These are phyloP conservation scores for Coemansia erecta DNA, from an alignment of 192 early-diverging fungal genomes.

Conservation along the genomic window DNA sequence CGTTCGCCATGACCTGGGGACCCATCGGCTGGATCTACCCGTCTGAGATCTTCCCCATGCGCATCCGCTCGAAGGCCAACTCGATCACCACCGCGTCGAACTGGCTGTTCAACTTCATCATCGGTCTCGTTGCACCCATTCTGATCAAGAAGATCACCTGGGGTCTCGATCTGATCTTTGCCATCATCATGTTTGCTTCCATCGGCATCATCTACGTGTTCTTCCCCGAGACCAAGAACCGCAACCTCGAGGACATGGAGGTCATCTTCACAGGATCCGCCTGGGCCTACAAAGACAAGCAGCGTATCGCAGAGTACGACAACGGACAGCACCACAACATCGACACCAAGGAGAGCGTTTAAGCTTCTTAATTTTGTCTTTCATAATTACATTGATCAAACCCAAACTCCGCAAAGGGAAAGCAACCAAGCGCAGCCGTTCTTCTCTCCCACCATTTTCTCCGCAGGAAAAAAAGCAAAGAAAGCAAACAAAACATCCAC, in stretches of 20 bases:
- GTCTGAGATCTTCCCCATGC: slow-evolving; percentile 89
- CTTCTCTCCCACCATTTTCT: background rate
- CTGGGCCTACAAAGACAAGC: slow-evolving; percentile 42
- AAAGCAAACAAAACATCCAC: background rate
- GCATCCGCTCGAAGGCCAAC: slow-evolving; percentile 83
- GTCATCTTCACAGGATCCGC: slow-evolving; percentile 59
- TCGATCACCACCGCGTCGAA: slow-evolving; percentile 85
- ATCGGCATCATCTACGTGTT: slow-evolving; percentile 63
- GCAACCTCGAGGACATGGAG: slow-evolving; percentile 86
- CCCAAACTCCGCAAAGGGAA: too few relatives aligned
- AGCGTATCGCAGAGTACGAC: slow-evolving; percentile 39
- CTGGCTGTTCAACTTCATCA: slow-evolving; percentile 85
- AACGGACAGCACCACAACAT: slow-evolving; percentile 3
- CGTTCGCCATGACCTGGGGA: slow-evolving; percentile 89
- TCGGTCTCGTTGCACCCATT: slow-evolving; percentile 75
- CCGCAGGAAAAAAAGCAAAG: background rate
- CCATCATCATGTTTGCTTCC: slow-evolving; percentile 60
- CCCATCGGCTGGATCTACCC: slow-evolving; percentile 92
- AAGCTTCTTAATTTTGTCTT: too few relatives aligned
- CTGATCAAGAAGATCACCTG: slow-evolving; percentile 67
- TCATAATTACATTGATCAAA: too few relatives aligned
- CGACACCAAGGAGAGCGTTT: background rate
- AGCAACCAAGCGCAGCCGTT: too few relatives aligned
- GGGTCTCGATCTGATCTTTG: slow-evolving; percentile 73
- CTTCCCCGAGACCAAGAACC: slow-evolving; percentile 84